phyloP scores from a whole-genome alignment of 1,284 basidiomycete genomes.

The Trichosporon sp. region DNA sequence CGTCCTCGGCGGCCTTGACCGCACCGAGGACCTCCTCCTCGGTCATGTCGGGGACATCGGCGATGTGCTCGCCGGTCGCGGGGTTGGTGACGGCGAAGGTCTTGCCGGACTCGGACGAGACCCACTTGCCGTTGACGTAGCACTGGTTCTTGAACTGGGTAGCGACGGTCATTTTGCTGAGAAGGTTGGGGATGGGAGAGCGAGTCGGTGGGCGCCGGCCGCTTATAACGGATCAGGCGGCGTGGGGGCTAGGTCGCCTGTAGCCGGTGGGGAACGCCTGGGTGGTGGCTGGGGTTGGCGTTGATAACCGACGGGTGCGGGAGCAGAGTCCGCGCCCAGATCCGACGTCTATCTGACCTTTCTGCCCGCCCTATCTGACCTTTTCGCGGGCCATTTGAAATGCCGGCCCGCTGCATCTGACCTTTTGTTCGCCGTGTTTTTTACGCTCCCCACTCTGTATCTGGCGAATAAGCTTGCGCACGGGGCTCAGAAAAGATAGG shows the following conservation, averaged over 20 bases:
- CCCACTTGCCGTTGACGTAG: conserved; percentile 75
- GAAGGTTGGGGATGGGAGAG: background rate
- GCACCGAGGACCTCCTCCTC: conserved; percentile 70
- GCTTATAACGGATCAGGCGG: background rate
- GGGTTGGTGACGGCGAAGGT: conserved; percentile 73
- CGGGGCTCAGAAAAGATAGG: background rate
- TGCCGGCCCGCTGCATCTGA: background rate
- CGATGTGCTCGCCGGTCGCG: conserved; percentile 68
- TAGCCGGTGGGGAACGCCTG: background rate
- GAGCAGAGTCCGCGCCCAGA: background rate
- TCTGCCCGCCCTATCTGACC: background rate
- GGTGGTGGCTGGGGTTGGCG: conserved; percentile 5
- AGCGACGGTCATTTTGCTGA: conserved; percentile 14
- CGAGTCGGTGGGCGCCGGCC: background rate
- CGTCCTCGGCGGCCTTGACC: conserved; percentile 66
- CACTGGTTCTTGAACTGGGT: conserved; percentile 50
- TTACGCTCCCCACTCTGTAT: background rate
- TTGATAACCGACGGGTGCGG: conserved; percentile 10
- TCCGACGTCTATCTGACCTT: conserved; percentile 2
- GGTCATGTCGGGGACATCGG: conserved; percentile 77
- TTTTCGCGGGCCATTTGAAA: background rate
- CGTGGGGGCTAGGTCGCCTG: background rate
- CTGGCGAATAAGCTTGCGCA: background rate
- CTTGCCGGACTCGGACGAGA: conserved; percentile 63
- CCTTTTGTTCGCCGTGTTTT: background rate